Base-by-base conservation (phyloP, 2,329 filamentous ascomycete genomes). In the Arthroderma sp. region DNA sequence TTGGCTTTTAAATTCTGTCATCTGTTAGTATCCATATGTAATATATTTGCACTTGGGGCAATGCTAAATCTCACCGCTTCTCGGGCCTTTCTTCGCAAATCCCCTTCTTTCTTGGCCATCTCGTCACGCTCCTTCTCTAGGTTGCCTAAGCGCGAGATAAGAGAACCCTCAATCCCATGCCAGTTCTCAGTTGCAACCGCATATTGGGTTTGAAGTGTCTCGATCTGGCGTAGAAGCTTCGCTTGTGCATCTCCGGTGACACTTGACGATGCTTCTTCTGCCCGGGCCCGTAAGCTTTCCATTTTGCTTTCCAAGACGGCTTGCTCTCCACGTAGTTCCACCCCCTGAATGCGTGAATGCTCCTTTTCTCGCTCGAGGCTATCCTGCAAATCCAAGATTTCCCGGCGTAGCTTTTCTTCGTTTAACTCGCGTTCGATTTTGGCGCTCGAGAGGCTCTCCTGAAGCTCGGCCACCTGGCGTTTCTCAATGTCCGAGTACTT, bases 141-240 rank as follows among this genome's bases (percentile, higher is more conserved):
- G 41, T 71, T 81, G 3, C 80, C 74, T 7, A 91, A 74, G 46
- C 88, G 78, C 22, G 85, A 78, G 42, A 89, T 75, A 30, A 98
- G 66, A 2, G 85, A 93, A 6, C 83, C 78, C 62, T 98, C 89
- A 49, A 98, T 93, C 0, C 87, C 85, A 59, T 95, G 88, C 91
- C 93, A 98, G 55, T 98, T 98, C 57, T 94, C 86, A 53, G 85
- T 91, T 1, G 91, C 91, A 44, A 93, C 80, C 1, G 87, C 80
- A 63, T 98, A 94, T 61, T 98, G 93, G 5, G 85, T 91, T 63
- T 98, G 91, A 33, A 98, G 67, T 0, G 85, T 95, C 67, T 98
- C 91, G 44, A 98, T 83, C 63, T 98, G 93, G 36, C 91, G 80
- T 37, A 96, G 71, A 36, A 96, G 71, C 61, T 95, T 96, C 37